These are phyloP conservation scores for Fonsecaea multimorphosa DNA, from an alignment of 2,329 filamentous ascomycete genomes.

Conservation along the genomic window DNA sequence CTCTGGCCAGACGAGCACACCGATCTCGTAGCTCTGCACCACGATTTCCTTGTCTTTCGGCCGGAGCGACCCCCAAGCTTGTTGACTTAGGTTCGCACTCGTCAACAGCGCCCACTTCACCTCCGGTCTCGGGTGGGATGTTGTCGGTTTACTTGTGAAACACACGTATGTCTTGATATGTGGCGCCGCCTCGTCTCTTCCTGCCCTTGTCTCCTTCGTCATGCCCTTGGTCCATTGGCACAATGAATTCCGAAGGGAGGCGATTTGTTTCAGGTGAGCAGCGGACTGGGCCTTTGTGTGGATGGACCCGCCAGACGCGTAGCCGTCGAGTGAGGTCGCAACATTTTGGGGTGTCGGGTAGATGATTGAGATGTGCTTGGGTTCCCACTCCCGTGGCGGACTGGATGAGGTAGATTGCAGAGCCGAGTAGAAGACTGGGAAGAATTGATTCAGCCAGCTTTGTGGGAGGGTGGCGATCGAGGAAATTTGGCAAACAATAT, in stretches of 20 bases:
- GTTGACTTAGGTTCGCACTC: constrained; percentile 88
- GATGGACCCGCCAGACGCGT: constrained; percentile 77
- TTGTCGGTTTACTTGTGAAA: constrained; percentile 52
- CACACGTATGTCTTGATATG: constrained; percentile 91
- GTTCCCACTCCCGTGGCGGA: constrained; percentile 14
- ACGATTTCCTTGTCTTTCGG: constrained; percentile 61
- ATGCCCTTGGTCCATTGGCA: constrained; percentile 66
- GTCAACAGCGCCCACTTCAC: constrained; percentile 88
- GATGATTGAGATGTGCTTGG: constrained; percentile 59
- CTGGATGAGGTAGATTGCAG: background rate
- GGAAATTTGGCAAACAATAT: constrained; percentile 59
- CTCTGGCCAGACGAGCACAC: constrained; percentile 80
- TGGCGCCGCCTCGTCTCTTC: constrained; percentile 73
- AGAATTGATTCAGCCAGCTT: constrained; percentile 70
- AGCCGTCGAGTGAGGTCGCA: constrained; percentile 76
- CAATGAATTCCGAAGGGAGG: constrained; percentile 72
- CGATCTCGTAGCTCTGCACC: constrained; percentile 82
- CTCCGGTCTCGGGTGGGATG: constrained; percentile 35
- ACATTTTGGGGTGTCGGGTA: constrained; percentile 84
- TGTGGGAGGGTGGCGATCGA: constrained; percentile 81
- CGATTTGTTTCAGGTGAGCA: constrained; percentile 74
- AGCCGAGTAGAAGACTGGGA: constrained; percentile 22
- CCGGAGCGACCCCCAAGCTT: constrained; percentile 78
- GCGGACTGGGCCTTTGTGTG: constrained; percentile 76
- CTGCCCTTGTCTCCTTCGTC: constrained; percentile 54